A percentile compares a stretch with the other conserved stretches of the same genome.
Evolutionary conservation across 257 asterid genomes (phyloP).

Genomic region (Mitragyna speciosa): DNA sequence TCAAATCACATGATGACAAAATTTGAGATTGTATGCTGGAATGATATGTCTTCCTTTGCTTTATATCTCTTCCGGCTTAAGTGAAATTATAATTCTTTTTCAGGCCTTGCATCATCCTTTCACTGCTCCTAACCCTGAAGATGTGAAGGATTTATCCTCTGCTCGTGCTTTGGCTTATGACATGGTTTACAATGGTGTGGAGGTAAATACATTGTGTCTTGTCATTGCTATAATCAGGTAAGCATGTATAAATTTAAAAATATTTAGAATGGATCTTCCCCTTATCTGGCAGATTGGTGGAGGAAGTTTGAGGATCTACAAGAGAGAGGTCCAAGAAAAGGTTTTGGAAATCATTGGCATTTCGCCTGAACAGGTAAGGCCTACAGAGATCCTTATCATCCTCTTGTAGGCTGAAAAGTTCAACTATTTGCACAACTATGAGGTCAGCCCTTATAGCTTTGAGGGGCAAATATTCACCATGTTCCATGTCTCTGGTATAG

Average conservation of each 20-base stretch:
- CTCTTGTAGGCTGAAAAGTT: background rate
- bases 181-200: slow-evolving; percentile 98
- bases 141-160: slow-evolving; percentile 72
- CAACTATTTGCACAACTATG: background rate
- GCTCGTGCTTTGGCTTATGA: slow-evolving; percentile 99
- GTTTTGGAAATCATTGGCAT: slow-evolving; percentile 87
- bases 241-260: background rate
- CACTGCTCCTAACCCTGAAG: slow-evolving; percentile 97
- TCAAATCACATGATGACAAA: background rate
- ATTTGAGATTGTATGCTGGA: background rate
- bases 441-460: background rate
- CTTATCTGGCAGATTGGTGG: slow-evolving; percentile 69
- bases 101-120: slow-evolving; percentile 99
- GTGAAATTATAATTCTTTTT: slow-evolving; percentile 10
- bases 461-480: background rate
- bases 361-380: slow-evolving; percentile 65
- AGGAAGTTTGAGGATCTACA: slow-evolving; percentile 97
- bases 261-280: background rate
- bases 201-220: slow-evolving; percentile 42
- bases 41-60: background rate
- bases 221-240: background rate
- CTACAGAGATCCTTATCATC: slow-evolving; percentile 7
- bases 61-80: background rate
- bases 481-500: background rate
- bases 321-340: slow-evolving; percentile 87